Percentiles rank a stretch among this genome's conserved stretches.
Evolutionary conservation across 2,329 filamentous ascomycete genomes (phyloP).

Genomic region (Karstenula rhodostoma): DNA sequence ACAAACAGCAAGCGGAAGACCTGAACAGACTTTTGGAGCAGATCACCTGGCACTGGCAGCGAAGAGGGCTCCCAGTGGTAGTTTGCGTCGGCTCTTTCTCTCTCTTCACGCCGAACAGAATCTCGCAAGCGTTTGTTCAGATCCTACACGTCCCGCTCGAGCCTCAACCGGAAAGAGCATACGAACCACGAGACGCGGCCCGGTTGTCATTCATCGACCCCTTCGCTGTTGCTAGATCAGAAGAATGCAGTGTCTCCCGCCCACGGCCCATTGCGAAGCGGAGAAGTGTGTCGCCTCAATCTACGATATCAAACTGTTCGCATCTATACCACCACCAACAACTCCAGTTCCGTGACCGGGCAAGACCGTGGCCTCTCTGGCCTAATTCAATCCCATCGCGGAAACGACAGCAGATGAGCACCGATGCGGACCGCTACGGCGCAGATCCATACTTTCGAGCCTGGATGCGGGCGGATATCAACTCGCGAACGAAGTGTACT

Average conservation of each 20-base stretch:
- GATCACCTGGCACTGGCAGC: conserved; percentile 28
- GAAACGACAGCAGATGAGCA: conserved; percentile 29
- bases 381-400: conserved; percentile 34
- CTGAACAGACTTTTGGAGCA: conserved; percentile 31
- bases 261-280: conserved; percentile 17
- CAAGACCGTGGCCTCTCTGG: conserved; percentile 32
- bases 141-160: conserved; percentile 26
- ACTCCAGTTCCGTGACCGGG: conserved; percentile 24
- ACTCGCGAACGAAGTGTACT: conserved; percentile 28
- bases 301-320: conserved; percentile 1
- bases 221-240: conserved; percentile 16
- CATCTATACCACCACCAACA: conserved; percentile 24
- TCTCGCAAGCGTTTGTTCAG: conserved; percentile 33
- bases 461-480: conserved; percentile 35
- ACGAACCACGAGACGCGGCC: not conserved
- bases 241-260: conserved; percentile 17
- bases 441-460: conserved; percentile 36
- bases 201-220: conserved; percentile 29
- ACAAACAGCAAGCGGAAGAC: conserved; percentile 22
- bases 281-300: conserved; percentile 15
- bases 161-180: not conserved
- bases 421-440: conserved; percentile 31
- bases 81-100: conserved; percentile 35
- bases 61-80: conserved; percentile 31
- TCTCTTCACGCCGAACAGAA: conserved; percentile 32